Percentiles rank a stretch among this genome's conserved stretches.
Evolutionary conservation across 257 asterid genomes (phyloP).

Genomic region (Solanum commersonii): DNA sequence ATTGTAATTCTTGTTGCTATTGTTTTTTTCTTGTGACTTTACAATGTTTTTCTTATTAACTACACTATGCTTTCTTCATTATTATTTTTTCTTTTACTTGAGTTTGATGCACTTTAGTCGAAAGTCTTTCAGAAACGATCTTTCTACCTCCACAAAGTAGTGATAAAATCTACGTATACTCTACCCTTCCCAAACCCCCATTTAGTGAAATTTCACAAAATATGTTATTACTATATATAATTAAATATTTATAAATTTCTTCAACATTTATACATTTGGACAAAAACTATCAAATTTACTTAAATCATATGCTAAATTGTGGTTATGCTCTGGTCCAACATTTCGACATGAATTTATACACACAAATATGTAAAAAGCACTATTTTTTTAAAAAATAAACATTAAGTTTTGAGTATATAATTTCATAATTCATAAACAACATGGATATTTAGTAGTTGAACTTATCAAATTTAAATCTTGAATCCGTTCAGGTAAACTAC

Average conservation of each 20-base stretch:
- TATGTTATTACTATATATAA: not conserved
- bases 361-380: not conserved
- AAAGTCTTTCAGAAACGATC: no score
- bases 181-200: rapidly evolving
- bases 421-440: not conserved
- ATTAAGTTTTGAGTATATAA: not conserved
- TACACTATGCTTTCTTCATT: not conserved
- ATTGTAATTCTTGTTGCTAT: no score
- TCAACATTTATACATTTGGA: not conserved
- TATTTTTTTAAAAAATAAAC: no score
- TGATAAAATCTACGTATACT: rapidly evolving
- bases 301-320: not conserved
- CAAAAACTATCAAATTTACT: not conserved
- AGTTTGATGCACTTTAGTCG: not conserved
- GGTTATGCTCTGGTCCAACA: not conserved
- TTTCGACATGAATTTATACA: not conserved
- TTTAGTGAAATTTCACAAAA: no score
- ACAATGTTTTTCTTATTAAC: no score
- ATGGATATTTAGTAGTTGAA: no score
- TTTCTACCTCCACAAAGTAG: no score
- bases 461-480: not conserved
- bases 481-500: no score
- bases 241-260: not conserved
- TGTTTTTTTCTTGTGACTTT: no score
- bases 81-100: no score